A percentile compares a stretch with the other conserved stretches of the same genome.
phyloP scores from a whole-genome alignment of 768 basidiomycete species.

The Strobilomyces confusus region DNA sequence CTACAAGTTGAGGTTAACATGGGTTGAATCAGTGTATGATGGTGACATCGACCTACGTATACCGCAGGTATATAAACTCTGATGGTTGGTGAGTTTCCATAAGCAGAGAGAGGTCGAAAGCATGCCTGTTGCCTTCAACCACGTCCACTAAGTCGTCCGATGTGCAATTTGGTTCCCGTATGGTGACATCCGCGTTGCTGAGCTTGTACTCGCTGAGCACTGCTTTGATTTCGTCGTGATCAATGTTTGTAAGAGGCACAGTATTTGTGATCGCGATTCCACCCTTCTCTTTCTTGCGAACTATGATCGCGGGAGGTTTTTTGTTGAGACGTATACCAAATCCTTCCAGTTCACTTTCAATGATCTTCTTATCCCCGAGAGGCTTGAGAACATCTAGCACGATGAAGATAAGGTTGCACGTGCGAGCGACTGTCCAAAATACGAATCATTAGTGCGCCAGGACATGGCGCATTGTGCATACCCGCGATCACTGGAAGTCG shows the following conservation, averaged over 20 bases:
- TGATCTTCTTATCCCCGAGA: constrained; percentile 89
- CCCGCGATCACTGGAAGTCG: constrained; percentile 64
- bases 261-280: constrained; percentile 93
- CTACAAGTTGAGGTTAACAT: constrained; percentile 31
- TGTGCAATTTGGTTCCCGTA: constrained; percentile 88
- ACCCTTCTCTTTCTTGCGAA: constrained; percentile 87
- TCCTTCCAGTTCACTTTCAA: constrained; percentile 93
- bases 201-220: constrained; percentile 90
- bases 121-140: constrained; percentile 87
- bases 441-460: neutral
- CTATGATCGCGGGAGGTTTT: constrained; percentile 80
- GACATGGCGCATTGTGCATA: constrained; percentile 34
- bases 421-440: constrained; percentile 73
- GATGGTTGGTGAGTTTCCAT: constrained; percentile 3
- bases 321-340: constrained; percentile 98
- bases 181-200: constrained; percentile 86
- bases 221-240: constrained; percentile 95
- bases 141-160: constrained; percentile 97
- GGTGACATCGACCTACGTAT: constrained; percentile 53
- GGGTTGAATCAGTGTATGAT: neutral
- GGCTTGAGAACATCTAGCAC: constrained; percentile 98
- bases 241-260: constrained; percentile 92
- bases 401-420: constrained; percentile 98
- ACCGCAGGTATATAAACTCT: constrained; percentile 93
- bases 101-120: neutral